Evolutionary conservation across 768 basidiomycete species (phyloP).

Genomic region (Punctularia strigosozonata): DNA sequence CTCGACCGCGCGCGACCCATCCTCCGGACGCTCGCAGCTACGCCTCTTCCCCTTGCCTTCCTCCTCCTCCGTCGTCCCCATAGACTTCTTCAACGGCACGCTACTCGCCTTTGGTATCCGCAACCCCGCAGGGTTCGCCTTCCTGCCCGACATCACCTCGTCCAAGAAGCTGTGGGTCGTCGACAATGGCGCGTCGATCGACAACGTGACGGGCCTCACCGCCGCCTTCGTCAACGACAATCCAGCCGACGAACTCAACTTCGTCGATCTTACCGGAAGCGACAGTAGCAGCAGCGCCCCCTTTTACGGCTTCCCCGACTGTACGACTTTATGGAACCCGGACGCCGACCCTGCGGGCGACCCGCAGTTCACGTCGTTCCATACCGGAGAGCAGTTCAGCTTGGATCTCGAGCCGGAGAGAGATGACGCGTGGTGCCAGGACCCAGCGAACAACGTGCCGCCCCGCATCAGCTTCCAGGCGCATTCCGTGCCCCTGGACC

Average conservation of each 20-base stretch:
- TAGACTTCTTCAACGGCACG: conserved; percentile 15
- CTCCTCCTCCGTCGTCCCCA: conserved; percentile 15
- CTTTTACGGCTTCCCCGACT: conserved; percentile 33
- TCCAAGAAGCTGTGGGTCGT: conserved; percentile 20
- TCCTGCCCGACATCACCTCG: conserved; percentile 14
- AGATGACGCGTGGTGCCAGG: conserved; percentile 23
- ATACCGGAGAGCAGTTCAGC: conserved; percentile 26
- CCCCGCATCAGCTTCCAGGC: conserved; percentile 31
- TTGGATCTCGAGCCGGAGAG: conserved; percentile 20
- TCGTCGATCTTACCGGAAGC: conserved; percentile 13
- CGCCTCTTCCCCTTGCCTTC: conserved; percentile 12
- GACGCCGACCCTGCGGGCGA: conserved; percentile 27
- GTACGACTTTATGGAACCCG: conserved; percentile 31
- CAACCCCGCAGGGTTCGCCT: conserved; percentile 32
- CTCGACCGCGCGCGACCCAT: conserved; percentile 27
- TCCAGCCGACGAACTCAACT: conserved; percentile 28
- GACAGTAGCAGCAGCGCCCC: too few species aligned
- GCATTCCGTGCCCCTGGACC: conserved; percentile 34
- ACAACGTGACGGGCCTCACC: conserved; percentile 27
- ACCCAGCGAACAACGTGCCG: conserved; percentile 23
- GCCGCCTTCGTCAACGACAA: conserved; percentile 31
- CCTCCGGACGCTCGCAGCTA: conserved; percentile 31
- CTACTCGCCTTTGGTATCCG: conserved; percentile 31
- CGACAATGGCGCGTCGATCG: conserved; percentile 33
- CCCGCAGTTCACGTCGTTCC: conserved; percentile 21